phyloP scores from a whole-genome alignment of 2,329 filamentous ascomycete species.

The Trichoderma koningii region DNA sequence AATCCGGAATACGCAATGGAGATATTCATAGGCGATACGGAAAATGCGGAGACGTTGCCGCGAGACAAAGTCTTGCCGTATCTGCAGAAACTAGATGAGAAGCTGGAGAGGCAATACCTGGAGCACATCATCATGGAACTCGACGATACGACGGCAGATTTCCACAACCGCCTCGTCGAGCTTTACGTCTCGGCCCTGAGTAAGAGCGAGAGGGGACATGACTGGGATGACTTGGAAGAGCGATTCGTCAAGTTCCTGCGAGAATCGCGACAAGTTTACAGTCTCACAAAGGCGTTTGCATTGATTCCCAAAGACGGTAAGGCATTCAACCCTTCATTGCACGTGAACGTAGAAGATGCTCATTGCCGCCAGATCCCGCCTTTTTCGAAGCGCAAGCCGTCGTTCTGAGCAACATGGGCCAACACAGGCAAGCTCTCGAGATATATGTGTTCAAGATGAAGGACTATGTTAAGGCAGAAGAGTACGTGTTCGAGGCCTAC shows the following conservation, averaged over 20 bases:
- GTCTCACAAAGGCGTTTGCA: constrained; percentile 72
- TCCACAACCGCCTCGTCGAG: constrained; percentile 82
- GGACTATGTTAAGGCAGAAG: constrained; percentile 87
- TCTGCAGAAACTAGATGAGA: constrained; percentile 66
- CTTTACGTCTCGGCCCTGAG: constrained; percentile 63
- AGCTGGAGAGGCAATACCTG: constrained; percentile 77
- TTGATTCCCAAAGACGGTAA: constrained; percentile 78
- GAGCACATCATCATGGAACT: constrained; percentile 90
- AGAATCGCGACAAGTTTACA: constrained; percentile 73
- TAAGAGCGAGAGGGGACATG: constrained; percentile 46
- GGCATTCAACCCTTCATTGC: constrained; percentile 31
- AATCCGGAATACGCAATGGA: constrained; percentile 83
- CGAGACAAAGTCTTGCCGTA: constrained; percentile 75
- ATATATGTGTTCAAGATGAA: constrained; percentile 96
- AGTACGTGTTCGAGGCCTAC: constrained; percentile 60
- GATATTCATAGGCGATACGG: constrained; percentile 87
- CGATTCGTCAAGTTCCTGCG: constrained; percentile 75
- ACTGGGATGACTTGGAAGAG: constrained; percentile 61
- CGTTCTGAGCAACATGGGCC: constrained; percentile 90
- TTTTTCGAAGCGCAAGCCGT: constrained; percentile 92
- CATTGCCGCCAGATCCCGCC: constrained; percentile 61
- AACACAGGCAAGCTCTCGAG: constrained; percentile 92
- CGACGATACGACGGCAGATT: constrained; percentile 78
- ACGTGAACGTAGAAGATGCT: neutral
- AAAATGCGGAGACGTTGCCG: constrained; percentile 89